Evolutionary conservation across 106 monocot genomes (phyloP).

Genomic region (Dioscorea zingiberensis): DNA sequence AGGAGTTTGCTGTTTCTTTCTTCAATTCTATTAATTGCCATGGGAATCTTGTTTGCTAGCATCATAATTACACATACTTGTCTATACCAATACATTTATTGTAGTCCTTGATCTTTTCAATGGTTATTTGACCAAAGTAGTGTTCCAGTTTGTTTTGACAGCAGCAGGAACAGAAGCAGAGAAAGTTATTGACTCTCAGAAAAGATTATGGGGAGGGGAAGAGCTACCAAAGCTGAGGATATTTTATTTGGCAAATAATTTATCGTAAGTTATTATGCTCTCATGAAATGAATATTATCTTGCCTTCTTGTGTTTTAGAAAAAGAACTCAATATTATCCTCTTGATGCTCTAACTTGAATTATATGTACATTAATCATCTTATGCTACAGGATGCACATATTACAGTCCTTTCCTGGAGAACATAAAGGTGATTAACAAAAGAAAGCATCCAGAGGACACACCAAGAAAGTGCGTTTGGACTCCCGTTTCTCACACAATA

Average conservation of each 20-base stretch:
- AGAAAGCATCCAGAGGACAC: background rate
- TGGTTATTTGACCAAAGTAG: conserved; percentile 4
- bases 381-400: background rate
- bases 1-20: background rate
- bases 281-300: background rate
- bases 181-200: conserved; percentile 50
- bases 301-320: background rate
- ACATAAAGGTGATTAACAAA: conserved; percentile 31
- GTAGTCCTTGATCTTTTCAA: background rate
- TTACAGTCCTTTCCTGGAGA: conserved; percentile 50
- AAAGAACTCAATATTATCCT: background rate
- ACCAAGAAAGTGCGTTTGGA: background rate
- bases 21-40: background rate
- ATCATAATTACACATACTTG: background rate
- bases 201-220: conserved; percentile 45
- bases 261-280: conserved; percentile 54
- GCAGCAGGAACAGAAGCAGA: conserved; percentile 72
- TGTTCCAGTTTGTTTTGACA: conserved; percentile 79
- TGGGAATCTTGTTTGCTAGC: background rate
- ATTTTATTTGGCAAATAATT: conserved; percentile 64
- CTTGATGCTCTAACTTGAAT: background rate
- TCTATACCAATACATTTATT: background rate
- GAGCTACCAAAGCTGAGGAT: conserved; percentile 64
- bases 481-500: no score
- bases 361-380: background rate